phyloP scores from a whole-genome alignment of 2,329 filamentous ascomycete species.

The Aspergillus uvarum region DNA sequence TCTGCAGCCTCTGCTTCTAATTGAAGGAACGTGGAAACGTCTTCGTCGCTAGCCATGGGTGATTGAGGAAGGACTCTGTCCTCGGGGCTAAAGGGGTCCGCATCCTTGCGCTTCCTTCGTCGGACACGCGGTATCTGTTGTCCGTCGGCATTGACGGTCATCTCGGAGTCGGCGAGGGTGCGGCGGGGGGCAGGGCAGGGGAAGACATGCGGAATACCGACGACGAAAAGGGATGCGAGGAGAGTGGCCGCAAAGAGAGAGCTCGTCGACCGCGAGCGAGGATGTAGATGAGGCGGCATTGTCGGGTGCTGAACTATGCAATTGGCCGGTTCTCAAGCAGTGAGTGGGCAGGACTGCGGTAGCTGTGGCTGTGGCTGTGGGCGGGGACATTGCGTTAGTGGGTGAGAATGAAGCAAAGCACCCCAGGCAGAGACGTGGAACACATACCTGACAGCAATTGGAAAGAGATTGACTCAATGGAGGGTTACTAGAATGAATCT shows the following conservation, averaged over 20 bases:
- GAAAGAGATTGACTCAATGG: background rate
- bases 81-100: slow-evolving; percentile 20
- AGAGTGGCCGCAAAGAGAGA: slow-evolving; percentile 95
- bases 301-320: slow-evolving; percentile 25
- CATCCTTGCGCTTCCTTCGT: slow-evolving; percentile 37
- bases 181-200: slow-evolving; percentile 83
- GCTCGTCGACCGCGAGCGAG: slow-evolving; percentile 87
- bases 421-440: background rate
- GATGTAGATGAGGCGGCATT: slow-evolving; percentile 86
- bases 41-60: slow-evolving; percentile 33
- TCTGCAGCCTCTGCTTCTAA: slow-evolving; percentile 43
- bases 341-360: background rate
- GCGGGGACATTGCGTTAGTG: background rate
- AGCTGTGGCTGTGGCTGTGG: background rate
- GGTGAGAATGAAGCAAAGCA: background rate
- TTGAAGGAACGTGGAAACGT: slow-evolving; percentile 46
- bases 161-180: slow-evolving; percentile 69
- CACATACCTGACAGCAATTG: slow-evolving; percentile 1
- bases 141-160: slow-evolving; percentile 43
- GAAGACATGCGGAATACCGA: slow-evolving; percentile 83
- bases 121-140: slow-evolving; percentile 42
- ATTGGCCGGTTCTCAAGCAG: background rate
- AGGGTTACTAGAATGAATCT: background rate
- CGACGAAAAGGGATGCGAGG: slow-evolving; percentile 84
- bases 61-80: slow-evolving; percentile 16